A percentile compares a stretch with the other conserved stretches of the same genome.
These are phyloP conservation scores for Spongospora subterranea DNA, from an alignment of 208 protist genomes.

Conservation along the genomic window DNA sequence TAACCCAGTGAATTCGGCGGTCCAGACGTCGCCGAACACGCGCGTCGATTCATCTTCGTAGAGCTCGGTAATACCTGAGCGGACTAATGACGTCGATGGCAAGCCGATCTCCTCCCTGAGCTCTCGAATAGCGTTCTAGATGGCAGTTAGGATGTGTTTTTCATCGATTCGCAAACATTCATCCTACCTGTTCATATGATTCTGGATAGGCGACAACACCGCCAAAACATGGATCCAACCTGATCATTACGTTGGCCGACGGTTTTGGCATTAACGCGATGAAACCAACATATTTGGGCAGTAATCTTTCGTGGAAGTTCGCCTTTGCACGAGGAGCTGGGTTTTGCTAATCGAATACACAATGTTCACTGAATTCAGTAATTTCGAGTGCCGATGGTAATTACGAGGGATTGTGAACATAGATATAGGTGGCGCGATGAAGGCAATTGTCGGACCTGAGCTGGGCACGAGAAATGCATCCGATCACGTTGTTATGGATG, in stretches of 20 bases:
- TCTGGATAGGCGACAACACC: not conserved
- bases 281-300: slow-evolving; percentile 4
- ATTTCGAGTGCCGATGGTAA: not conserved
- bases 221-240: slow-evolving; percentile 41
- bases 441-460: not conserved
- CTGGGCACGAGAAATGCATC: not conserved
- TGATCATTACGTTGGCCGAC: not conserved
- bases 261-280: too few species aligned
- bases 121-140: not conserved
- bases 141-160: not conserved
- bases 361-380: not conserved
- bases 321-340: not conserved
- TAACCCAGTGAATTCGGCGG: not conserved
- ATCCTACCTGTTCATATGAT: not conserved
- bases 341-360: not conserved
- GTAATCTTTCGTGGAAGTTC: slow-evolving; percentile 31
- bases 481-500: not conserved
- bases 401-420: not conserved
- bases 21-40: slow-evolving; percentile 23
- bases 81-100: not conserved
- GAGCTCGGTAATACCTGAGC: not conserved
- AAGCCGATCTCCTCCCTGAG: slow-evolving; percentile 37
- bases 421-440: slow-evolving; percentile 36
- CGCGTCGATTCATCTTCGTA: not conserved
- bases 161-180: not conserved